Percentiles rank a stretch among this genome's conserved stretches.
Conservation (phyloP, 2,329 filamentous ascomycete genomes). For the Chaetomium olivaceum region DNA sequence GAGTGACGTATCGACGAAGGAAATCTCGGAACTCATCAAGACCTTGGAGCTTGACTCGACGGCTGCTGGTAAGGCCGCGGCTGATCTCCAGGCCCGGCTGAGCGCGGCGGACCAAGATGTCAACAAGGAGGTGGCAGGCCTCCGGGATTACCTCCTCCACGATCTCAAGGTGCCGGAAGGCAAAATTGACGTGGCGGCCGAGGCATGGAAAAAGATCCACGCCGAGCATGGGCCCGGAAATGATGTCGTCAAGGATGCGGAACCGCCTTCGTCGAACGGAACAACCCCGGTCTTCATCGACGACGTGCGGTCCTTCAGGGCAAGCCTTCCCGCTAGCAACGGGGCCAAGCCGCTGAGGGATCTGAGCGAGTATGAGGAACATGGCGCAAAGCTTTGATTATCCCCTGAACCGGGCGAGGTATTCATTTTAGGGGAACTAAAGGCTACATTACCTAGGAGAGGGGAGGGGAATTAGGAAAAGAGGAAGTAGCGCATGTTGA, state of each 20-base stretch:
- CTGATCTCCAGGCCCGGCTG: slow-evolving; percentile 40
- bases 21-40: slow-evolving; percentile 45
- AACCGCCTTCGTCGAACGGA: slow-evolving; percentile 46
- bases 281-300: slow-evolving; percentile 65
- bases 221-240: slow-evolving; percentile 36
- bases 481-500: not conserved
- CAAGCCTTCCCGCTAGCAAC: slow-evolving; percentile 67
- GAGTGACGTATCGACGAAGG: slow-evolving; percentile 46
- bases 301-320: slow-evolving; percentile 80
- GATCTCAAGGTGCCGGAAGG: slow-evolving; percentile 51
- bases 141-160: slow-evolving; percentile 53
- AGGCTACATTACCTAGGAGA: not conserved
- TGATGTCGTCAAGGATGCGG: slow-evolving; percentile 31
- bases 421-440: not conserved
- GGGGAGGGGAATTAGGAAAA: not conserved
- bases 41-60: slow-evolving; percentile 39
- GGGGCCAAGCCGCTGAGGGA: slow-evolving; percentile 74
- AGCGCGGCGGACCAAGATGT: slow-evolving; percentile 45
- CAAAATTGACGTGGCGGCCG: slow-evolving; percentile 47
- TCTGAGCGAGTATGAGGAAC: slow-evolving; percentile 81
- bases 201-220: slow-evolving; percentile 41
- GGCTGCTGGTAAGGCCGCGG: slow-evolving; percentile 38
- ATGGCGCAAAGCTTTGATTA: slow-evolving; percentile 68
- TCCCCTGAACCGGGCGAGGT: not conserved
- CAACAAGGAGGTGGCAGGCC: slow-evolving; percentile 50